phyloP scores from a whole-genome alignment of 2,329 filamentous ascomycete genomes.

The Lasiodiplodia citricola region DNA sequence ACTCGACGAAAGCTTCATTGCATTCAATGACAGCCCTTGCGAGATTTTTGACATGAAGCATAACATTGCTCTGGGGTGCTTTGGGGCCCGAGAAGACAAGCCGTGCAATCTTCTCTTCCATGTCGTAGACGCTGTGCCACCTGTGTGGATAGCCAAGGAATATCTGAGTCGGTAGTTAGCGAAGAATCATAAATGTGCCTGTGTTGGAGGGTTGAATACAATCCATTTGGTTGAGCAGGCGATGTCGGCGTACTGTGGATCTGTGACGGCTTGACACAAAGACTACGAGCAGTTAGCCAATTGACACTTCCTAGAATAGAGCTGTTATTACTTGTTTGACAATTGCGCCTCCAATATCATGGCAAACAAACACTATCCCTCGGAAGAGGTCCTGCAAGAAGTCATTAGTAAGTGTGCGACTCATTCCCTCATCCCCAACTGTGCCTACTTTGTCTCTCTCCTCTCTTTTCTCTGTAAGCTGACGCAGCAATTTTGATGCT shows the following conservation, averaged over 20 bases:
- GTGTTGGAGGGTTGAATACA: neutral
- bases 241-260: neutral
- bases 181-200: neutral
- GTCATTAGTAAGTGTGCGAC: neutral
- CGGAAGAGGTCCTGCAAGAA: neutral
- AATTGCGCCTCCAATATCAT: slow-evolving; percentile 1
- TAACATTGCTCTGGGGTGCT: neutral
- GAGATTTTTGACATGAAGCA: neutral
- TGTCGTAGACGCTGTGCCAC: neutral
- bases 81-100: neutral
- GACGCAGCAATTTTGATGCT: neutral
- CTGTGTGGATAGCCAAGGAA: neutral
- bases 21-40: neutral
- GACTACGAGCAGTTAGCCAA: neutral
- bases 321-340: neutral
- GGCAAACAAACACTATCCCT: neutral
- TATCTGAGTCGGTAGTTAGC: neutral
- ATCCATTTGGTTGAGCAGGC: neutral
- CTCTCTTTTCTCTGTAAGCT: neutral
- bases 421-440: neutral
- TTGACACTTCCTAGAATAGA: too few species aligned
- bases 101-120: neutral
- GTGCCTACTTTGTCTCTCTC: neutral
- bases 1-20: neutral
- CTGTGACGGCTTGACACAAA: neutral